A percentile compares a stretch with the other conserved stretches of the same genome.
phyloP scores from a whole-genome alignment of 139 green algal species.

The Chlorella sp. region DNA sequence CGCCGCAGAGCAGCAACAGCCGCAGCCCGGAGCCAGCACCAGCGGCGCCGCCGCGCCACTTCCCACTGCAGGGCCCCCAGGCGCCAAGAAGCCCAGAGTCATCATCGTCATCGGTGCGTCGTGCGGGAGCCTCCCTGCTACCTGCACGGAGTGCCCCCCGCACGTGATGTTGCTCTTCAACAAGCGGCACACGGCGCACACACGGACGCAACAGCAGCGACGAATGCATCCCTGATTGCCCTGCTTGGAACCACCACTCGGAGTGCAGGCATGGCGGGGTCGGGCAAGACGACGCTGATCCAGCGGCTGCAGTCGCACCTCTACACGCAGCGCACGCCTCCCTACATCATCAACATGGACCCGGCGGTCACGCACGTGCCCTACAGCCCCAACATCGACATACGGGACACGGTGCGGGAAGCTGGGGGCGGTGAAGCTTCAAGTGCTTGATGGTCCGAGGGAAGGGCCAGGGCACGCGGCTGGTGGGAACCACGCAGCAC shows the following conservation, averaged over 20 bases:
- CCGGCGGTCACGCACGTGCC: slow-evolving; percentile 84
- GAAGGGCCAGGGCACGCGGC: no score
- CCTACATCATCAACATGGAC: slow-evolving; percentile 97
- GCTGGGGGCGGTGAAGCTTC: no score
- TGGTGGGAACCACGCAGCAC: no score
- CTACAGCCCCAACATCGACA: slow-evolving; percentile 95
- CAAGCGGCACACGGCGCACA: background rate
- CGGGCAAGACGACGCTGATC: slow-evolving; percentile 95
- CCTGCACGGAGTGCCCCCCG: background rate
- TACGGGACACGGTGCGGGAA: slow-evolving; percentile 83
- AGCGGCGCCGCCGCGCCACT: no score
- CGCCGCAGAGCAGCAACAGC: background rate
- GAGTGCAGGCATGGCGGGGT: slow-evolving; percentile 95
- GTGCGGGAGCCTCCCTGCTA: background rate
- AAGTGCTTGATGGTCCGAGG: background rate
- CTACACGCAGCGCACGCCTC: slow-evolving; percentile 30
- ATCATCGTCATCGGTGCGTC: slow-evolving; percentile 45
- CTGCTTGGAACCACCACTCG: no score
- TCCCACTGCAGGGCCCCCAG: background rate
- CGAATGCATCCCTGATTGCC: background rate
- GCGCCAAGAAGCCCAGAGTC: slow-evolving; percentile 32
- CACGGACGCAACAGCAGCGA: background rate
- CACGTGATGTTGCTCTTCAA: background rate
- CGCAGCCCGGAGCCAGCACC: background rate
- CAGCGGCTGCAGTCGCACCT: slow-evolving; percentile 82